Base-by-base conservation (phyloP, 495 filamentous ascomycete genomes). In the Beverwykella pulmonaria region DNA sequence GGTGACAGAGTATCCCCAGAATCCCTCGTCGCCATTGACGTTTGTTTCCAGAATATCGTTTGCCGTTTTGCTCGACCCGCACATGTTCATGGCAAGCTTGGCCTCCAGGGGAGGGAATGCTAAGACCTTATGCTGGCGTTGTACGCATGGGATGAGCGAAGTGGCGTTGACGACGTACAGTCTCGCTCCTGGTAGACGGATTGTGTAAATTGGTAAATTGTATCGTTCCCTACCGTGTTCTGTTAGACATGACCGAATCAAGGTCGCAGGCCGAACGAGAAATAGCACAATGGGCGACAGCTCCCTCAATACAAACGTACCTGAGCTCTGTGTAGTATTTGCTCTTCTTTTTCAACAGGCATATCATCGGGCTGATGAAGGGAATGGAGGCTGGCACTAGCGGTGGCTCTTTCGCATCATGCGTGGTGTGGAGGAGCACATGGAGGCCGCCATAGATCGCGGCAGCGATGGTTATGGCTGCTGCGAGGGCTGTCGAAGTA, bases 41-140 rank as follows among this genome's bases (percentile, higher is more conserved):
- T 77, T 78, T 15, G 55, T 49, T 9, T 50, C 62, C 9, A 76
- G 39, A 34, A 78, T 74, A 6, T 69, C 56, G 39, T 75, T 56
- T 1, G 68, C 73, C 29, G 71, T 71, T 32, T 55, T 30, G 44
- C 78, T 79, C 34, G 55, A 41, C 0, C 74, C 77, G 53, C 67
- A 73, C 3, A 79, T 60, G 0, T 48, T 72, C 9, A 39, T 58
- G 17, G 71, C 69, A 26, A 75, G 71, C 47, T 79, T 79, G 48
- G 72, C 74, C 36, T 68, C 76, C 25, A 80, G 73, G 15, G 79
- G 77, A 6, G 72, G 69, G 53, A 77, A 77, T 22, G 77, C 70
- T 19, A 80, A 71, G 0, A 36, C 59, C 47, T 71, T 73, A 59
- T 68, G 71, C 39, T 76, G 74, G 20, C 72, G 74, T 52, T 80